Conservation (phyloP, 306 rosid genomes). For the Trifolium subterraneum region DNA sequence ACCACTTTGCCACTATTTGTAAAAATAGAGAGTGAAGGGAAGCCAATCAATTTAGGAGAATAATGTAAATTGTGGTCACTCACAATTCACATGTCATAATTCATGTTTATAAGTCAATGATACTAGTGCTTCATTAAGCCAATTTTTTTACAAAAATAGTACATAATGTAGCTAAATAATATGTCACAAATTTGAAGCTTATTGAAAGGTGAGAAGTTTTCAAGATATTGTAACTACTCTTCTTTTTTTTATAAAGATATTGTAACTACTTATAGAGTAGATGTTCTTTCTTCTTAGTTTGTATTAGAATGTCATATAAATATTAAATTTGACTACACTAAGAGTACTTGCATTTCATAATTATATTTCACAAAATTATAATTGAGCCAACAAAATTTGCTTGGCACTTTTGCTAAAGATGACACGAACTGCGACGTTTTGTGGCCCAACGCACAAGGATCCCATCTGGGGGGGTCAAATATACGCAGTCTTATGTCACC, state of each 20-base stretch:
- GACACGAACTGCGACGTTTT: background rate
- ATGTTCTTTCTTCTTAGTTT: no score
- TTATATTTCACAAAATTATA: background rate
- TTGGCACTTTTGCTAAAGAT: background rate
- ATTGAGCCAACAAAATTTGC: background rate
- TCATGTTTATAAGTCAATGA: background rate
- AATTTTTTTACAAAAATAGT: background rate
- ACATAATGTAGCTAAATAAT: background rate
- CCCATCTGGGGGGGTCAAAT: background rate
- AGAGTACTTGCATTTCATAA: background rate
- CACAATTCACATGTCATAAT: background rate
- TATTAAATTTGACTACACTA: background rate
- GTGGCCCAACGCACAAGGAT: background rate
- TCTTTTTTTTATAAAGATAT: no score
- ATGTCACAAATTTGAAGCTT: background rate
- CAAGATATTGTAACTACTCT: background rate
- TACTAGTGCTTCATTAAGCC: background rate
- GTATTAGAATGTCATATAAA: background rate
- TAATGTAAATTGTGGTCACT: background rate
- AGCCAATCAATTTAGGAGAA: background rate
- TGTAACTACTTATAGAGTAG: background rate
- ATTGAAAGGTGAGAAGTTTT: conserved; percentile 5
- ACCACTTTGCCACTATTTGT: background rate
- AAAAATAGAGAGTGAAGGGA: background rate
- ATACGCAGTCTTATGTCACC: no score